These are phyloP conservation scores for Monosporascus sp. DNA, from an alignment of 2,329 filamentous ascomycete species.

Conservation along the genomic window DNA sequence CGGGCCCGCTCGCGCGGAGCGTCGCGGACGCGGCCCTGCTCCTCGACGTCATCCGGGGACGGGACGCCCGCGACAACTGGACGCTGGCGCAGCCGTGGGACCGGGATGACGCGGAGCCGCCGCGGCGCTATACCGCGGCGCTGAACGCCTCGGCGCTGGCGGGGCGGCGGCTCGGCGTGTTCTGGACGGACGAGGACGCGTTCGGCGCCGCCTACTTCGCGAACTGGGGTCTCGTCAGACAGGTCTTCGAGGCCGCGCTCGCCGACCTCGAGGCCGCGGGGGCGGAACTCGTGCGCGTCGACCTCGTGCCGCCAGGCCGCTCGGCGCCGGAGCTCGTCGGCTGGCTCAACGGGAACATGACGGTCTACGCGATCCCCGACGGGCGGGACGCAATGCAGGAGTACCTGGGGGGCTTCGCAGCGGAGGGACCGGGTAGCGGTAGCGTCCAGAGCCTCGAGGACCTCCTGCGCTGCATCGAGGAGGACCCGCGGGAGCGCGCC, in stretches of 20 bases:
- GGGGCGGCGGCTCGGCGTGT: background rate
- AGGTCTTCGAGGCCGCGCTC: slow-evolving; percentile 10
- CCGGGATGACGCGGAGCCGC: background rate
- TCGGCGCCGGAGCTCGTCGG: background rate
- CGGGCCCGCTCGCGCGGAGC: slow-evolving; percentile 63
- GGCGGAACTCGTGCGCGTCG: too few relatives aligned
- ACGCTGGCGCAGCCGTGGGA: slow-evolving; percentile 45
- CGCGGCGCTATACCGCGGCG: background rate
- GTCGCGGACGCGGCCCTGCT: slow-evolving; percentile 63
- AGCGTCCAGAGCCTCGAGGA: slow-evolving; percentile 2
- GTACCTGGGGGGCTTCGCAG: slow-evolving; percentile 4
- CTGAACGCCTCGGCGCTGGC: background rate
- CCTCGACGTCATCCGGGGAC: slow-evolving; percentile 63
- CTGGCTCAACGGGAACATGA: background rate
- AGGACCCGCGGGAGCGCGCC: slow-evolving; percentile 7
- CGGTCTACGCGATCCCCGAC: slow-evolving; percentile 5
- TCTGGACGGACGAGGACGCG: slow-evolving; percentile 8
- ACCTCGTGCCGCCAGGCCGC: background rate
- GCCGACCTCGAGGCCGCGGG: background rate
- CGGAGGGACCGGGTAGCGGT: background rate
- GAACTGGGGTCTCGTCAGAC: slow-evolving; percentile 3
- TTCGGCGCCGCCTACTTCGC: background rate
- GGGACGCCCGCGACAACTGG: slow-evolving; percentile 59
- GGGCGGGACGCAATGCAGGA: slow-evolving; percentile 3
- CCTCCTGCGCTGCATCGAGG: slow-evolving; percentile 5